Evolutionary conservation across 768 basidiomycete species (phyloP), one percentile per base, ranked within the genome.

Genomic region (Hericium coralloides): DNA sequence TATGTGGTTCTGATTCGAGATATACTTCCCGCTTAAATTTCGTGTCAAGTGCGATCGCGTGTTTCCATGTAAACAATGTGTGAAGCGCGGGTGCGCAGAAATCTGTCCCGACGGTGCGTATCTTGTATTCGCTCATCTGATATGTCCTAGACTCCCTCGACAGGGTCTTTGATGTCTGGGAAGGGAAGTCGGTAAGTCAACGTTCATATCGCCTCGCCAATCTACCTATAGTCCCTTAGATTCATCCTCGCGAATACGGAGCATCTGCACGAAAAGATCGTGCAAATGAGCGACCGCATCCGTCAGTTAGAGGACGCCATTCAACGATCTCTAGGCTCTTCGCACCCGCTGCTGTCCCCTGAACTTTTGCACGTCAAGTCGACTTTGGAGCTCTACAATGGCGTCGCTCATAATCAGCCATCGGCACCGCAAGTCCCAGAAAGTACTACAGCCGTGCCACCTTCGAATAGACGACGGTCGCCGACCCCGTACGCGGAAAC

Each of bases 221-320:
- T 38, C 5, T 4, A 23, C 51, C 1, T 12, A 31, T 10, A n/a
- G 12, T 12, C 18, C 4, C 38, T 8, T 12, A 54, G 53, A 22
- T 54, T 54, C 38, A 63, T 64, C 31, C 64, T 65, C 25, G 63
- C 64, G 31, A 64, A 65, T 47, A 64, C 63, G 4, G 64, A 64
- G 53, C 52, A 62, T 45, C 55, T 64, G 14, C 64, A 64, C 39
- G 59, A 55, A 22, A 62, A 61, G 49, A 64, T 65, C 20, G 56
- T 60, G 26, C 39, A 58, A 37, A 55, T 63, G 50, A 58, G 56
- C 38, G 59, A 60, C 22, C 61, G 63, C 18, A 64, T 64, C 26
- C 56, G 59, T 31, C 41, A 60, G 41, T 57, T 63, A 8, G 61
- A 63, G 43, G 50, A 60, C 17, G 59, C 55, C 7, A 49, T 63